Evolutionary conservation across 768 basidiomycete species (phyloP), one percentile per base, ranked within the genome.

Genomic region (Psilocybe cubensis): DNA sequence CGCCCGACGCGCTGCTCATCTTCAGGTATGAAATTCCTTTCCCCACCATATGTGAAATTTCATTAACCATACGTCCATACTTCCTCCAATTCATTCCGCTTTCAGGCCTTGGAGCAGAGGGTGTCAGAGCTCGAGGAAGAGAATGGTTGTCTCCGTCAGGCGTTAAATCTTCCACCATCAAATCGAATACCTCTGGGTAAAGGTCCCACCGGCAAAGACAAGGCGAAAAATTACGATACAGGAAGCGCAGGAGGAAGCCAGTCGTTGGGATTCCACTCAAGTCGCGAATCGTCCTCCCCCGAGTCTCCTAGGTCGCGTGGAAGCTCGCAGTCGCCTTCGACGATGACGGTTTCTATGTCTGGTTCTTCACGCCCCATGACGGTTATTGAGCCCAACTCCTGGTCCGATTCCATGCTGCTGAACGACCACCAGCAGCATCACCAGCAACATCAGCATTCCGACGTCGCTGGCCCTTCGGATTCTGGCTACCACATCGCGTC

Each of bases 181-280:
- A 83, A 81, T 67, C 80, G 92, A 62, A 82, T 84, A 17, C 73
- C 86, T 2, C 79, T 94, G 48, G 92, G 92, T 43, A 92, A 86
- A 74, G 92, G 92, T 45, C 92, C 92, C 24, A 94, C 92, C 0
- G 92, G 92, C 29, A 92, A 92, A 72, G 92, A 94, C 70, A 92
- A 85, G 67, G 87, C 88, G 48, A 91, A 80, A 64, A 50, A 70
- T 6, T 74, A 74, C n/a, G 82, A 84, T 49, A 38, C 54, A 21
- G 51, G 52, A 31, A n/a, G n/a, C n/a, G 56, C 47, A 27, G 66
- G 52, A 33, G 56, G 51, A 24, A 66, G 67, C 21, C 67, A 65
- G 17, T 62, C 68, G 24, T 66, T 72, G 35, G 65, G 66, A 29
- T 68, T 79, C 17, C 65, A 70, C 25, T 76, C 78, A 2, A 76